Percentiles rank a stretch among this genome's conserved stretches.
phyloP scores from a whole-genome alignment of 1,139 yeast species.

The Hemisphaericaspora xylofermentans region DNA sequence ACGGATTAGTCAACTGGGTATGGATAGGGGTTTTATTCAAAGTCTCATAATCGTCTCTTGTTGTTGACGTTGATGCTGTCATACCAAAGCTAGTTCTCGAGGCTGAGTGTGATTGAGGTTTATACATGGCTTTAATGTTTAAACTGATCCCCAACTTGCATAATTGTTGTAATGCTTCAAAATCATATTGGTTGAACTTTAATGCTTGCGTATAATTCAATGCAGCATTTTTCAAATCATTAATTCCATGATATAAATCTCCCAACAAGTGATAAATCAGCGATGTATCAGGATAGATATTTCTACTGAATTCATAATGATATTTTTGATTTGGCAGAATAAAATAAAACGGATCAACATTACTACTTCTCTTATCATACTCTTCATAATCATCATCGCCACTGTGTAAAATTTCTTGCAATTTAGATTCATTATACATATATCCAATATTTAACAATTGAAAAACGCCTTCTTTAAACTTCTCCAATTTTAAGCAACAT shows the following conservation, averaged over 20 bases:
- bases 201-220: slow-evolving; percentile 68
- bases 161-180: slow-evolving; percentile 82
- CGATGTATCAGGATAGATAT: slow-evolving; percentile 60
- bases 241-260: slow-evolving; percentile 57
- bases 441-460: slow-evolving; percentile 43
- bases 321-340: slow-evolving; percentile 25
- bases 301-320: slow-evolving; percentile 35
- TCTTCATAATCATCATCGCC: not conserved
- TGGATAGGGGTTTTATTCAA: not conserved
- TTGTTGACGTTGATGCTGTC: slow-evolving; percentile 4
- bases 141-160: slow-evolving; percentile 72
- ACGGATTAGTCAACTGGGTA: slow-evolving; percentile 25
- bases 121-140: slow-evolving; percentile 60
- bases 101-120: slow-evolving; percentile 18
- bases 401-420: slow-evolving; percentile 20
- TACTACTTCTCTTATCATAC: slow-evolving; percentile 1
- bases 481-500: slow-evolving; percentile 57
- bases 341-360: slow-evolving; percentile 17
- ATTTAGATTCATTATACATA: slow-evolving; percentile 26
- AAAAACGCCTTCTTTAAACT: slow-evolving; percentile 62
- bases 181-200: slow-evolving; percentile 72
- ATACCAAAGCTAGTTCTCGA: not conserved
- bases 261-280: slow-evolving; percentile 70
- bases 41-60: not conserved
- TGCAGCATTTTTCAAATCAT: slow-evolving; percentile 65